A percentile compares a stretch with the other conserved stretches of the same genome.
Evolutionary conservation across 371 early-diverging fungal genomes (phyloP).

Genomic region (Mucor saturninus): DNA sequence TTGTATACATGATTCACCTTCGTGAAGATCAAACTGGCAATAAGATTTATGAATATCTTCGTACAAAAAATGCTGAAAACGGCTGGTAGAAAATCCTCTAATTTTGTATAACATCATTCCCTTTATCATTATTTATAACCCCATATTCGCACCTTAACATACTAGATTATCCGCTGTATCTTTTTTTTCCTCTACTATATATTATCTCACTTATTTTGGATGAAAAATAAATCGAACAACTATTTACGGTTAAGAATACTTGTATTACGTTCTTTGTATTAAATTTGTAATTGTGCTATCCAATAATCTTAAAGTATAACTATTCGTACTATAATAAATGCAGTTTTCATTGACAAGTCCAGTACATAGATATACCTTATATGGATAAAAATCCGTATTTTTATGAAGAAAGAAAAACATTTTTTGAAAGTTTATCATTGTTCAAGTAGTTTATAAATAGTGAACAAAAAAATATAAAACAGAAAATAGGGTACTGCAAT

Average conservation of each 20-base stretch:
- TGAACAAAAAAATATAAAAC: constrained; percentile 4
- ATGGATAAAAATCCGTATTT: constrained; percentile 1
- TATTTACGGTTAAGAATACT: neutral
- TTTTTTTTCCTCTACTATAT: neutral
- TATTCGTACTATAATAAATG: neutral
- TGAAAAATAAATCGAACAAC: neutral
- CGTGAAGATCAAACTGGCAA: constrained; percentile 47
- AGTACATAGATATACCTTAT: neutral
- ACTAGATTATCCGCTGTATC: neutral
- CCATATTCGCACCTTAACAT: neutral
- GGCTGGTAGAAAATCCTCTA: constrained; percentile 33
- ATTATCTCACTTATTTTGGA: neutral
- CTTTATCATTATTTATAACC: neutral
- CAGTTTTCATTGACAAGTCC: neutral
- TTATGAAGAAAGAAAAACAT: neutral
- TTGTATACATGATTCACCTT: constrained; percentile 54
- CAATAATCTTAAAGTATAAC: neutral
- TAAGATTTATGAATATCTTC: constrained; percentile 47
- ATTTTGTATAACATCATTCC: neutral
- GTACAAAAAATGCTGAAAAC: constrained; percentile 41
- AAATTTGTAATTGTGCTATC: too few relatives aligned
- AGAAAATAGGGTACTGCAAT: neutral
- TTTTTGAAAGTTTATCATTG: neutral
- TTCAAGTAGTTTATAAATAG: neutral
- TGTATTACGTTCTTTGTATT: too few relatives aligned